A percentile compares a stretch with the other conserved stretches of the same genome.
Conservation (phyloP, 306 rosid genomes). For the Pueraria montana region DNA sequence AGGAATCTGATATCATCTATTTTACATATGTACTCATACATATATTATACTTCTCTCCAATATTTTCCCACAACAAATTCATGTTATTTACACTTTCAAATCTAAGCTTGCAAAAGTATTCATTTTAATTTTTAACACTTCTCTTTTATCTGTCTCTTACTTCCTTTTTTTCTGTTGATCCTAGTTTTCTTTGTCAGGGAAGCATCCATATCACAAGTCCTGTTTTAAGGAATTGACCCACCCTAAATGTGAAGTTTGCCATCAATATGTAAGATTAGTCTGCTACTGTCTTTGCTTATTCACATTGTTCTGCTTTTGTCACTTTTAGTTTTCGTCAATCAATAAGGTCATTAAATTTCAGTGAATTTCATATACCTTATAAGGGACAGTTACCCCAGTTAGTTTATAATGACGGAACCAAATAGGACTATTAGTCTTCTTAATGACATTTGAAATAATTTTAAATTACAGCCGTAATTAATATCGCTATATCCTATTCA, state of each 20-base stretch:
- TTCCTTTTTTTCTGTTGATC: conserved; percentile 63
- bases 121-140: conserved; percentile 27
- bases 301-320: conserved; percentile 24
- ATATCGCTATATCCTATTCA: neutral
- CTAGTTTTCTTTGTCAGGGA: conserved; percentile 96
- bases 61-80: neutral
- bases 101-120: conserved; percentile 17
- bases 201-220: conserved; percentile 84
- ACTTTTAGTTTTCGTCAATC: conserved; percentile 31
- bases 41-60: conserved; percentile 22
- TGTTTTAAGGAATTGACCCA: conserved; percentile 85
- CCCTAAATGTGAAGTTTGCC: conserved; percentile 96
- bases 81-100: conserved; percentile 33
- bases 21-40: conserved; percentile 13
- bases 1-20: conserved; percentile 9
- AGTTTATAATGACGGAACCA: neutral
- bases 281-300: conserved; percentile 22
- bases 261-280: conserved; percentile 77
- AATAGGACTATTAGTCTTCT: conserved; percentile 7
- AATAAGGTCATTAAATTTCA: conserved; percentile 4
- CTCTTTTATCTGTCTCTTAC: conserved; percentile 61
- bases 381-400: neutral
- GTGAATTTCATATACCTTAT: neutral
- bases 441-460: neutral
- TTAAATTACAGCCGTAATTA: neutral